Percentiles rank a stretch among this genome's conserved stretches.
Conservation (phyloP, 768 basidiomycete species). For the Flagelloscypha sp. region DNA sequence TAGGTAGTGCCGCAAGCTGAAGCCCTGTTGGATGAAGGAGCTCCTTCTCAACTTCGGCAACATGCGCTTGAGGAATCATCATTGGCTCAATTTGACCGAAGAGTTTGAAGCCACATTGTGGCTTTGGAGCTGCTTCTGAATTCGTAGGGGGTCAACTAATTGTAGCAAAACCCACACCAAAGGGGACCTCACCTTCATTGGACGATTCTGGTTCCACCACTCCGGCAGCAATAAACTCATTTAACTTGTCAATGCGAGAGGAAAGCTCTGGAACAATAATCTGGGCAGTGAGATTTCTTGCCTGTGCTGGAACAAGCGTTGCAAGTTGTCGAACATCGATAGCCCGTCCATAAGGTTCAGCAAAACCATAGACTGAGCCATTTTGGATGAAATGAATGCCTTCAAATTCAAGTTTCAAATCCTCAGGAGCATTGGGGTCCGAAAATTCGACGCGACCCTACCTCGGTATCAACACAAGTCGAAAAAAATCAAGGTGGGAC, state of each 20-base stretch:
- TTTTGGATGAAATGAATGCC: constrained; percentile 68
- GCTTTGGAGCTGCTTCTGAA: constrained; percentile 40
- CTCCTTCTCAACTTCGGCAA: constrained; percentile 69
- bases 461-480: constrained; percentile 1
- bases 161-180: not conserved
- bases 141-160: not conserved
- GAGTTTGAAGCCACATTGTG: constrained; percentile 57
- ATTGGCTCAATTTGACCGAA: constrained; percentile 57
- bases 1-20: constrained; percentile 48
- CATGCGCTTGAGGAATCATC: constrained; percentile 39
- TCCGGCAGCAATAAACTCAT: constrained; percentile 58
- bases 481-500: constrained; percentile 17
- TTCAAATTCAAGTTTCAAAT: constrained; percentile 64
- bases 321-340: constrained; percentile 65
- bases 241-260: constrained; percentile 49
- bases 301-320: constrained; percentile 48
- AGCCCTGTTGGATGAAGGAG: constrained; percentile 67
- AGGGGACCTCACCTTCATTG: constrained; percentile 18
- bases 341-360: constrained; percentile 44
- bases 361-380: constrained; percentile 72
- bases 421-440: constrained; percentile 41
- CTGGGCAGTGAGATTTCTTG: constrained; percentile 49
- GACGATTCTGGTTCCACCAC: constrained; percentile 45
- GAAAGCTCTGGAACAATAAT: constrained; percentile 53
- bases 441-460: constrained; percentile 71